Evolutionary conservation across 2,329 filamentous ascomycete species (phyloP), one percentile per base, ranked within the genome.

Genomic region (Exophiala oligosperma): DNA sequence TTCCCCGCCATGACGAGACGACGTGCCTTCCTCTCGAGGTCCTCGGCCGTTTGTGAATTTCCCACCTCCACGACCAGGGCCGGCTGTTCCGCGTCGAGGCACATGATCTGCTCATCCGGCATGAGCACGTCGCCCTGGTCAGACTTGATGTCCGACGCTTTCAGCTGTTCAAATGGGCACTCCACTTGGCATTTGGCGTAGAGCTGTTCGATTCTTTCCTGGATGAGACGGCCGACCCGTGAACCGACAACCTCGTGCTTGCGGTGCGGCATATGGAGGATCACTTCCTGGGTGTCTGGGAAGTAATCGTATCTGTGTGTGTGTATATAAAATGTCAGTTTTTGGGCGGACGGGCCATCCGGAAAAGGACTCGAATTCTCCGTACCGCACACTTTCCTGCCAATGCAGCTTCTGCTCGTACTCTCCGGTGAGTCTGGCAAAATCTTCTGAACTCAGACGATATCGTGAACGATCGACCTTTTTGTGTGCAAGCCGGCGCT

Each of bases 361-460:
- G 4, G 37, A 9, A 17, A 54, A 54, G 28, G 41, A 40, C 52
- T 48, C 52, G 52, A 47, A 54, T 26, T 54, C 52, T 12, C 52
- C 44, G 28, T 49, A 54, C 52, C 52, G 44, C 52, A 54, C 52
- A 49, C 28, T 54, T 37, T 54, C 52, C 44, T 17, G 17, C 17
- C 17, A 17, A 17, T 17, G 17, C 17, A 54, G 43, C 40, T 54
- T 48, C 52, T 54, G 26, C 44, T 48, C 41, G 48, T 54, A 54
- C 52, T 54, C 37, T 4, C 9, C 41, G 48, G 41, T 49, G 40
- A 54, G 43, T 49, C 41, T 48, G 28, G 82, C 82, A 17, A 63
- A 49, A 29, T 54, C 52, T 48, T 54, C 26, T 54, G 52, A 23
- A 40, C 52, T 54, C 26, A 54, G 52, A 54, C 52, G 41, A 54